Conservation (phyloP, 345 rosid genomes). For the Gossypium arboreum region DNA sequence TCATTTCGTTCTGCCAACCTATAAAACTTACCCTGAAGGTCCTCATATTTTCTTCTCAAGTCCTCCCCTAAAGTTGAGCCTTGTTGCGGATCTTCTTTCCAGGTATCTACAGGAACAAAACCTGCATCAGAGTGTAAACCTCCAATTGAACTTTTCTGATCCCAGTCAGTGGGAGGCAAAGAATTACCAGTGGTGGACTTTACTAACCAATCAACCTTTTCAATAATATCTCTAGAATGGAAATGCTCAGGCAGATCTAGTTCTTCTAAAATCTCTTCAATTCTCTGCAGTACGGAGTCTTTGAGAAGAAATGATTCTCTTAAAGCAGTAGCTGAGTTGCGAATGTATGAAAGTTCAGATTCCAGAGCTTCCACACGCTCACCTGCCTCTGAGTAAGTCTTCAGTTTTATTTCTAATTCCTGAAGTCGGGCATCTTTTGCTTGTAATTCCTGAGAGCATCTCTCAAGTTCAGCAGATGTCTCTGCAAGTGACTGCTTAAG, state of each 20-base stretch:
- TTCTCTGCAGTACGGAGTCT: slow-evolving; percentile 88
- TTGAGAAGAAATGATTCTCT: slow-evolving; percentile 94
- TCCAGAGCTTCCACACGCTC: slow-evolving; percentile 93
- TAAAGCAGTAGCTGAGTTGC: slow-evolving; percentile 88
- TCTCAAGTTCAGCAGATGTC: slow-evolving; percentile 71
- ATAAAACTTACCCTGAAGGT: slow-evolving; percentile 82
- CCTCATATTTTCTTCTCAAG: slow-evolving; percentile 77
- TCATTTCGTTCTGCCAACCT: slow-evolving; percentile 96
- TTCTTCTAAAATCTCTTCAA: slow-evolving; percentile 92
- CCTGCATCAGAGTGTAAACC: slow-evolving; percentile 60
- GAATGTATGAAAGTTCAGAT: slow-evolving; percentile 96
- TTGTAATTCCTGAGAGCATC: slow-evolving; percentile 66
- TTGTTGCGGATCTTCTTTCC: slow-evolving; percentile 73
- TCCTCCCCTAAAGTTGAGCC: slow-evolving; percentile 59
- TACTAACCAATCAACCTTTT: slow-evolving; percentile 92
- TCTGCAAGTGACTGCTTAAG: slow-evolving; percentile 69
- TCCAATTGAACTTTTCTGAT: slow-evolving; percentile 65
- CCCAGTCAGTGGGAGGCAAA: slow-evolving; percentile 62
- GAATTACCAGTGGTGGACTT: slow-evolving; percentile 59
- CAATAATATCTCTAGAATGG: slow-evolving; percentile 79
- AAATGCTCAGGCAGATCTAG: slow-evolving; percentile 88
- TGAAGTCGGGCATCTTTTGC: slow-evolving; percentile 61
- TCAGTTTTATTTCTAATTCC: slow-evolving; percentile 70
- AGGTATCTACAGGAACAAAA: slow-evolving; percentile 54
- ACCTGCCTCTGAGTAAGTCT: slow-evolving; percentile 77